Base-by-base conservation (phyloP, 352 stramenopile species). In the Pelagophyceae sp. region DNA sequence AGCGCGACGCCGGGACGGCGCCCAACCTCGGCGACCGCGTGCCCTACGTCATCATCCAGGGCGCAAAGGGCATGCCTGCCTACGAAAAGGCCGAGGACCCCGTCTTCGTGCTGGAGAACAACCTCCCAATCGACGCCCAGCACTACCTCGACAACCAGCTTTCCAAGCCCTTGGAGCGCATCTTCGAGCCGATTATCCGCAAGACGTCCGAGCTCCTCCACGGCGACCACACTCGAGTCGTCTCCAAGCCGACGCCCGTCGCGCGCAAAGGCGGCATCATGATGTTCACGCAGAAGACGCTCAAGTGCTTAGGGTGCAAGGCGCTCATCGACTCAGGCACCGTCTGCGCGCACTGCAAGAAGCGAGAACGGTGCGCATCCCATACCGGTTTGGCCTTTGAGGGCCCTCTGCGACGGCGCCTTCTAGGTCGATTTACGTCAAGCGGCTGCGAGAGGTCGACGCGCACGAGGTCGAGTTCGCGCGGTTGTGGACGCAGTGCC, bases 91-190 rank as follows among this genome's bases (percentile, higher is more conserved):
- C 91, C 0, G 96, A 99, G 80, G 96, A 99, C 84, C 96, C 96
- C 11, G 95, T 99, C 78, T 99, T 96, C 79, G 95, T 97, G 6
- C 86, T 99, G 25, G 96, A 99, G 80, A 96, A 99, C 85, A 98
- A 96, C 83, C 79, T 99, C 11, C 93, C 95, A 17, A 98, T 99
- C 80, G 96, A 99, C 83, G 98, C 91, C 69, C 91, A 98, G 79
- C 99, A 98, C 87, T 99, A 99, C 83, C 85, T 99, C 72, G 95
- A 95, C 69, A 97, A 99, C 83, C 96, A 99, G 84, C 86, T 99
- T 38, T 92, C 93, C 72, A 98, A 98, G 81, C 96, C 96, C 32
- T 86, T 99, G 11, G 93, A 93, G 79, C 90, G 96, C 72, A 98
- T 99, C 77, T 99, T 99, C 77, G 95, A 98, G 86, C 93, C 94